Base-by-base conservation (phyloP, 345 rosid genomes). In the Cardamine resedifolia region DNA sequence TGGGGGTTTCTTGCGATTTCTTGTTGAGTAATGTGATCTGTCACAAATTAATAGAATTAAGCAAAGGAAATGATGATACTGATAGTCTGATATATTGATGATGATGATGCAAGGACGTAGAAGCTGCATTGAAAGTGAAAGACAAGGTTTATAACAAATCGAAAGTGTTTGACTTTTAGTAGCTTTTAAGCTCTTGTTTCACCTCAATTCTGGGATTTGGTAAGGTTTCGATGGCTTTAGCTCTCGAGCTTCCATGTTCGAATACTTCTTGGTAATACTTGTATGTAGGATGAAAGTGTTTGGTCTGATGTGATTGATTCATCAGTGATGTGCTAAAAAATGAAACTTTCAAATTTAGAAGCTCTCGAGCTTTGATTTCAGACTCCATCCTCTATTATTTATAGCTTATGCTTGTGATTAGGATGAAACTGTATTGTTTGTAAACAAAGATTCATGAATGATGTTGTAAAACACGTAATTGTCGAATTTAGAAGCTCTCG, bases 371-470 rank as follows among this genome's bases (percentile, higher is more conserved):
- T n/a, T n/a, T n/a, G n/a, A n/a, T 47, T 19, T 45, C 45, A 30
- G 14, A 45, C 10, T 28, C 84, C 82, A 58, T 34, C 34, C 10
- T 59, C 31, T 21, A 10, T 20, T 36, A 12, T 87, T 83, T 86
- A 34, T 90, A 83, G 5, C 5, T 12, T 21, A 49, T 48, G 31
- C 44, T 31, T 65, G 6, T 65, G 33, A 33, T 30, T 18, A 27
- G 24, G 38, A 27, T 10, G 41, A 1, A 18, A 63, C 27, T 47
- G 15, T 47, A 2, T 59, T 19, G 1, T 31, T 11, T 68, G 63
- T 23, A 18, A 2, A 21, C 43, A 18, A 19, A 10, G 58, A 45
- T 43, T 43, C 19, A 34, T 18, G 49, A 31, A 33, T 6, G 11
- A 18, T 30, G 65, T 10, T 39, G 9, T 24, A 7, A 11, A 16